Evolutionary conservation across 164 flowering plant species (phyloP).

Genomic region (Vitis cinerea): DNA sequence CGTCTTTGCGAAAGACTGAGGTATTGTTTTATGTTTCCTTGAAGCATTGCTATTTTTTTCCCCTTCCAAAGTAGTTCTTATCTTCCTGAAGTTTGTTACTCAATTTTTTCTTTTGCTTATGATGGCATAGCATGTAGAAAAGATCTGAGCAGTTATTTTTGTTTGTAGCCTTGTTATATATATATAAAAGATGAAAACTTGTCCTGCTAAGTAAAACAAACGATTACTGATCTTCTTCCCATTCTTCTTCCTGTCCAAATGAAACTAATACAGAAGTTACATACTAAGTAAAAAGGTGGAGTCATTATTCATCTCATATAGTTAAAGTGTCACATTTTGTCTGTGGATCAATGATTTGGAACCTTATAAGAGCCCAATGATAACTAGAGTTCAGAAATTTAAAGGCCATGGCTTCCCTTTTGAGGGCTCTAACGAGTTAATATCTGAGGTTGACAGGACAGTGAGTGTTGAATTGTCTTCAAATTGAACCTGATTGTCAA

Average conservation of each 20-base stretch:
- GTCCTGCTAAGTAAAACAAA: too few relatives aligned
- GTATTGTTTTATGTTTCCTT: slow-evolving; percentile 32
- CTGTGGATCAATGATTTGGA: neutral
- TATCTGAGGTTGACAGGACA: too few relatives aligned
- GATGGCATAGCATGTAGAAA: neutral
- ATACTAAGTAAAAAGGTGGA: too few relatives aligned
- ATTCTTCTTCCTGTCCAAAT: too few relatives aligned
- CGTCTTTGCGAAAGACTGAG: slow-evolving; percentile 91
- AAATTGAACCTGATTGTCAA: too few relatives aligned
- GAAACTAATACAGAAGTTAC: too few relatives aligned
- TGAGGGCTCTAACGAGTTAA: neutral
- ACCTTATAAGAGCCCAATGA: neutral
- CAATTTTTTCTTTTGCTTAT: neutral
- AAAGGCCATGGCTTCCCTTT: neutral
- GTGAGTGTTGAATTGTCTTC: too few relatives aligned
- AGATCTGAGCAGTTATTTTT: neutral
- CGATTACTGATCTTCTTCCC: too few relatives aligned
- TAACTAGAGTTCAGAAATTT: neutral
- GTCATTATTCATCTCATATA: too few relatives aligned
- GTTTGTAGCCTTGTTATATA: neutral
- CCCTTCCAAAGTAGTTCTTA: neutral
- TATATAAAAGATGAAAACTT: too few relatives aligned
- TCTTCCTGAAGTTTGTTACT: neutral
- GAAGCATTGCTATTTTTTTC: too few relatives aligned
- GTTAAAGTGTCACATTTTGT: neutral